Evolutionary conservation across 2,329 filamentous ascomycete genomes (phyloP), one percentile per base, ranked within the genome.

Genomic region (Epichloe glyceriae): DNA sequence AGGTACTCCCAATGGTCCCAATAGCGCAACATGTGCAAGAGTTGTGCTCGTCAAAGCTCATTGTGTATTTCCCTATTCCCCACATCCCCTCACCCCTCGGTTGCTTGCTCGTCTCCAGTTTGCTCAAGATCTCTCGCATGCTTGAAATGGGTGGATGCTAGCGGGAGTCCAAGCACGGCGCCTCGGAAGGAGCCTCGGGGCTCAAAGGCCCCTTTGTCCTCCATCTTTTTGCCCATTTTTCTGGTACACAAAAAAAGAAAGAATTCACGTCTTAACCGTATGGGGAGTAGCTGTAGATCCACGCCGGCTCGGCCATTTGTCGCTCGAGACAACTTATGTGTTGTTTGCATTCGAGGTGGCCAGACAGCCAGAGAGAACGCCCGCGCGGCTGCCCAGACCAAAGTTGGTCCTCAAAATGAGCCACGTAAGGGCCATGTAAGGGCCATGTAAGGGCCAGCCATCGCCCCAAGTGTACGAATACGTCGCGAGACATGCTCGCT

Each of bases 111-210:
- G 15, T 38, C 14, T 19, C 33, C 15, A n/a, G 20, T 34, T 17
- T 39, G 49, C 40, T 42, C 30, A 41, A 50, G 38, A 50, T 48
- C 46, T 26, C 8, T n/a, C 33, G 19, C 17, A 14, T 45, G 43
- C 3, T 30, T 47, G 53, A 52, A 52, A 43, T 51, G 19, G 40
- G 55, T 56, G 57, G 57, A 56, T 56, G 49, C 44, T 26, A 19
- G 52, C 57, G 57, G 56, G 56, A 58, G 53, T 52, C 51, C 52
- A 55, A 58, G 51, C 54, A 57, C 49, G 55, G 54, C 44, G 52
- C 54, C 50, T 58, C 57, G 57, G 56, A 55, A 58, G 55, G 55
- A 57, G 49, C 56, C 57, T 54, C 22, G 43, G 34, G n/a, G 30
- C 30, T 4, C 26, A 10, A 30, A 30, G 30, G 30, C 30, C 30